phyloP scores from a whole-genome alignment of 2,329 filamentous ascomycete species.

The Pestalotiopsis sp. region DNA sequence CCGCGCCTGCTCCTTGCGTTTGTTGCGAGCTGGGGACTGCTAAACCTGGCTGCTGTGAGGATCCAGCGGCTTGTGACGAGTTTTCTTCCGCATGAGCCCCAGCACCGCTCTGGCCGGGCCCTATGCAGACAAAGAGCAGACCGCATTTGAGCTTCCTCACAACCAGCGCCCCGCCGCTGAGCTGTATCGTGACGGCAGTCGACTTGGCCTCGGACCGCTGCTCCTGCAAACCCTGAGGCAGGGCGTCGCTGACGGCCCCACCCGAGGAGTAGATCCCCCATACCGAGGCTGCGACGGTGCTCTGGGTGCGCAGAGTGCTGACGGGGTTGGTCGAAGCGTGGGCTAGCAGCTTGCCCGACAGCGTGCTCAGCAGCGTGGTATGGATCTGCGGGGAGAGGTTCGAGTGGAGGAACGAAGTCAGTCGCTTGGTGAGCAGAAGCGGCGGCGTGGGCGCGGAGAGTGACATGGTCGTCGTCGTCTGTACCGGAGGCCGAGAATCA shows the following conservation, averaged over 20 bases:
- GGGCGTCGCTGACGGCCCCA: slow-evolving; percentile 42
- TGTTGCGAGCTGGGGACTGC: slow-evolving; percentile 19
- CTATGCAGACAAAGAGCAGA: slow-evolving; percentile 64
- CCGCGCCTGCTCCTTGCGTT: slow-evolving; percentile 3
- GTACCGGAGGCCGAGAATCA: slow-evolving; percentile 10
- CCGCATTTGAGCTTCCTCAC: slow-evolving; percentile 61
- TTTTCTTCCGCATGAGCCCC: slow-evolving; percentile 11
- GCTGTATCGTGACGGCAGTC: slow-evolving; percentile 58
- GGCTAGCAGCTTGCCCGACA: slow-evolving; percentile 65
- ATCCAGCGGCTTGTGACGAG: slow-evolving; percentile 6
- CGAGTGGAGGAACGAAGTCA: slow-evolving; percentile 62
- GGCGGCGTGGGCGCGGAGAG: slow-evolving; percentile 49
- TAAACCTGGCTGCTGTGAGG: slow-evolving; percentile 19
- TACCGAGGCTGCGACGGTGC: slow-evolving; percentile 65
- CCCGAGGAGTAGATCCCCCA: slow-evolving; percentile 59
- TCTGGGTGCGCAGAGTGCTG: slow-evolving; percentile 61
- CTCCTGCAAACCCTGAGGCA: slow-evolving; percentile 30
- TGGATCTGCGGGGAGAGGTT: slow-evolving; percentile 61
- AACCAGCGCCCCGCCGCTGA: slow-evolving; percentile 60
- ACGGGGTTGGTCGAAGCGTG: slow-evolving; percentile 61
- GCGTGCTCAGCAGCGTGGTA: slow-evolving; percentile 61
- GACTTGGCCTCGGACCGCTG: slow-evolving; percentile 22
- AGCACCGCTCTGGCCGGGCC: slow-evolving; percentile 40
- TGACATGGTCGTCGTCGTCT: slow-evolving; percentile 19
- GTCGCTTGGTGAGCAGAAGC: slow-evolving; percentile 66